Base-by-base conservation (phyloP, 768 basidiomycete genomes). In the Lepiota venenata region DNA sequence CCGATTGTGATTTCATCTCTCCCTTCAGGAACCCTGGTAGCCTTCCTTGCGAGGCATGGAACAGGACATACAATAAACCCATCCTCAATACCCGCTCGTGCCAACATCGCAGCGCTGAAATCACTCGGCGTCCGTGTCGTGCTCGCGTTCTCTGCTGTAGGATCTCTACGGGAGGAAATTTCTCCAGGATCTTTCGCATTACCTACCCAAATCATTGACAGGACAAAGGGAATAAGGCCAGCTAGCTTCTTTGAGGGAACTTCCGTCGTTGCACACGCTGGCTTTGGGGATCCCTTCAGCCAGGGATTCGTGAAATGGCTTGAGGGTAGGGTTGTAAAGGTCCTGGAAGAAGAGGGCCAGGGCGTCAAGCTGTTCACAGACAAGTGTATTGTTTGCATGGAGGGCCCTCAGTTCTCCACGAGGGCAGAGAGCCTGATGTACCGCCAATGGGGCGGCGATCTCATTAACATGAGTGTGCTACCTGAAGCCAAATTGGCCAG, bases 341-440 rank as follows among this genome's bases (percentile, higher is more conserved):
- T 82, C 35, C 69, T 95, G 50, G 79, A 73, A 5, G 71, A 71
- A 25, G 77, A 84, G 35, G 86, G 84, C 1, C 69, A 76, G 9
- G 79, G 77, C 1, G 83, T 87, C 36, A 73, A 81, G 70, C 69
- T 98, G 51, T 91, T 93, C 69, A 84, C 81, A 48, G 87, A 83
- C 25, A 93, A 87, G 76, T 88, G 85, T 16, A 82, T 98, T 54
- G 87, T 98, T 45, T 94, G 92, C 66, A 98, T 98, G 93, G 94
- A 98, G 66, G 95, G 95, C 46, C 91, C 91, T 29, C 93, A 94
- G 71, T 99, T 99, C 77, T 96, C 93, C 52, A 99, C 96, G n/a
- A 76, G 96, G 36, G 96, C 96, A 15, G 96, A 99, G 80, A 94
- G 91, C 64, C 63, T 81, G 63, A 93, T 97, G 94, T 97, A 98